Base-by-base conservation (phyloP, 768 basidiomycete genomes). In the Leccinum aurantiacum region DNA sequence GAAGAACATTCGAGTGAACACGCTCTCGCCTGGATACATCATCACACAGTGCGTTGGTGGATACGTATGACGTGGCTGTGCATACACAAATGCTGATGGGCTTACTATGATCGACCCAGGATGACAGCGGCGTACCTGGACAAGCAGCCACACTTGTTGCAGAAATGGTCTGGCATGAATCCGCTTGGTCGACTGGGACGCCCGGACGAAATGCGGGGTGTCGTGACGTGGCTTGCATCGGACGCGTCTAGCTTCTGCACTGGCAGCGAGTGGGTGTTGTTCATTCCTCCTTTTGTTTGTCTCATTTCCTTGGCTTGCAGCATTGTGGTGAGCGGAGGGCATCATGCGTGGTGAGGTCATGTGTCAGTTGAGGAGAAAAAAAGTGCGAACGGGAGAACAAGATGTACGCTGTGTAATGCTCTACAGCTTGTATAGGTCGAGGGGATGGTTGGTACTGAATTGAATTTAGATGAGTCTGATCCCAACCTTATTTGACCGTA, bases 181-280 rank as follows among this genome's bases (percentile, higher is more conserved):
- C 90, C 89, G 2, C 74, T 90, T 63, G 85, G 85, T 2, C 80
- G 90, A 6, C 79, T 92, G 33, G 90, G 90, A 4, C 75, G 86
- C 11, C 82, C 86, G 0, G 88, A 91, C 64, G 90, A 91, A 72
- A 67, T 91, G 67, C 79, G 90, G 1, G 90, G 90, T 0, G 88
- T 89, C 2, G 76, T 84, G 49, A 75, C 82, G 0, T 91, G 89
- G 89, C 75, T 91, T 9, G 85, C 89, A 27, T 85, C 84, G 64
- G 88, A 90, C 59, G 89, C 90, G 52, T 88, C 87, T 4, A 88
- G 82, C 31, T 91, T 87, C 69, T 89, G 88, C 67, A 91, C 90
- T 0, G 89, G 89, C 1, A 90, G 89, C 87, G 89, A 91, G 89
- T 91, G 65, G 56, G 88, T 84, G 2, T 10, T 1, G 3, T 48